A percentile compares a stretch with the other conserved stretches of the same genome.
These are phyloP conservation scores for Phalaenopsis aphrodite DNA, from an alignment of 106 monocot genomes.

Conservation along the genomic window DNA sequence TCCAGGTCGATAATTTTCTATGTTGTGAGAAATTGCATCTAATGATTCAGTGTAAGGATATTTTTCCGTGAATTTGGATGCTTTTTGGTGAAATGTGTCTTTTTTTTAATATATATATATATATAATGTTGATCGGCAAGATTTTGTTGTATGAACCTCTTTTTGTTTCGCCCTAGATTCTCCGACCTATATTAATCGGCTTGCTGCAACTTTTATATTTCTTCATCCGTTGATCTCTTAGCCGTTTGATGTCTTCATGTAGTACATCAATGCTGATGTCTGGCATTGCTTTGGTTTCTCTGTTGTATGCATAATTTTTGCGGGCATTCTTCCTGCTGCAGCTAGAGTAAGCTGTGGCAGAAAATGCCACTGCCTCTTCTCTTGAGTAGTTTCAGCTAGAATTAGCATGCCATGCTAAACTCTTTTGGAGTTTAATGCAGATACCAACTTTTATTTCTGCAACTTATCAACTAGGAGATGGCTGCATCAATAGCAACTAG, in stretches of 20 bases:
- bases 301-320: not conserved
- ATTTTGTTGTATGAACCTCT: not conserved
- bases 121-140: not conserved
- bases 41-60: not conserved
- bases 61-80: not conserved
- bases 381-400: not conserved
- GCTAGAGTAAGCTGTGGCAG: not conserved
- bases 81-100: not conserved
- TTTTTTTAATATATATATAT: not conserved
- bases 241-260: no score
- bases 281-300: not conserved
- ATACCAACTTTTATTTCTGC: not conserved
- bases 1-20: not conserved
- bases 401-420: not conserved
- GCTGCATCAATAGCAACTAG: not conserved
- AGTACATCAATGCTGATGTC: not conserved
- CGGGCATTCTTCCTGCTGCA: not conserved
- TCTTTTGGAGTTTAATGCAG: not conserved
- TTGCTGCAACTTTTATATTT: no score
- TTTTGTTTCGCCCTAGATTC: not conserved
- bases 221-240: no score
- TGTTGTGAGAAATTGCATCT: not conserved
- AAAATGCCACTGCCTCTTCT: no score
- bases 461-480: not conserved
- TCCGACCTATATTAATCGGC: not conserved